Evolutionary conservation across 164 flowering plant species (phyloP), one percentile per base, ranked within the genome.

Genomic region (Santalum album): DNA sequence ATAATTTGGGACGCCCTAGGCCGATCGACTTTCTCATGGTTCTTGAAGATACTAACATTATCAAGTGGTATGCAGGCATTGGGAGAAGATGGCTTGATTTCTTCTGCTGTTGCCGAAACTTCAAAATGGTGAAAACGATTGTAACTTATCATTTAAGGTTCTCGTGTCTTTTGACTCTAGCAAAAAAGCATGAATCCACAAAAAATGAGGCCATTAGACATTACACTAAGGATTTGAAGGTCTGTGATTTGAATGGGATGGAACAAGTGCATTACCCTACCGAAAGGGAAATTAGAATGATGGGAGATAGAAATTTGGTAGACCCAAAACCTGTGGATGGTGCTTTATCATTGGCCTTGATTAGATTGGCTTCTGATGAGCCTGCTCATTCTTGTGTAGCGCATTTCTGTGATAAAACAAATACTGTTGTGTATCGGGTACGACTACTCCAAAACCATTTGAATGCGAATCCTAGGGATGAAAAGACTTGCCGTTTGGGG

Each of bases 311-410:
- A 25, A 75, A 74, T 59, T 82, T 90, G 51, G 58, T 78, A 0
- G 97, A 90, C 59, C 97, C 97, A 12, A 82, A 74, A 60, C 95
- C 97, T 46, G 99, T 90, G 18, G 97, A 90, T 70, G 97, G 90
- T 18, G 68, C 72, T 54, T 51, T 94, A 43, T 65, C 78, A n/a
- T 64, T 82, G 80, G 65, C 76, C 56, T 61, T 90, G 69, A 64
- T 74, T 34, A 78, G 95, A 69, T 57, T 94, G 70, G 97, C 82
- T 53, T 73, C 67, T 32, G 80, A 86, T 58, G 97, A 83, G 52
- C 76, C 74, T 47, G 51, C 74, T 3, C 59, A 45, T 53, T 56
- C 68, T 12, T 94, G 99, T 58, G 67, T 63, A 54, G 95, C 86
- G 54, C 84, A 90, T 70, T 94, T 94, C 65, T 94, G 97, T 59